phyloP scores from a whole-genome alignment of 306 rosid genomes.

The Ochetophila trinervis region DNA sequence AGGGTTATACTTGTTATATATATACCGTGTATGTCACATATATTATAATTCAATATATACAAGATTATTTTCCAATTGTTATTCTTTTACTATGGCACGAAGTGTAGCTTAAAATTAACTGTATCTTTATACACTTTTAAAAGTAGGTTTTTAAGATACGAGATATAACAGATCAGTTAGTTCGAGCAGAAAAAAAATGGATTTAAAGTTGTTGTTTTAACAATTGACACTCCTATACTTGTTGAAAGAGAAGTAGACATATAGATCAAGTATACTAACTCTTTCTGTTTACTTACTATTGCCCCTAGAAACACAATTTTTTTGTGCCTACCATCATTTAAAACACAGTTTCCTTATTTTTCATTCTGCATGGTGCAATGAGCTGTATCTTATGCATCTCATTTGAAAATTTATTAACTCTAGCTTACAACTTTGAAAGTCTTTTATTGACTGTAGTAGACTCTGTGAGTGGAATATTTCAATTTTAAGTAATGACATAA shows the following conservation, averaged over 20 bases:
- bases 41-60: too few species aligned
- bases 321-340: neutral
- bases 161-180: conserved; percentile 42
- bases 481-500: too few species aligned
- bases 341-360: neutral
- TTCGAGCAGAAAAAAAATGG: conserved; percentile 55
- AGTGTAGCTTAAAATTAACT: neutral
- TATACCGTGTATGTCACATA: too few species aligned
- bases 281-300: neutral
- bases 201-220: conserved; percentile 57
- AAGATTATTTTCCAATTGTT: neutral
- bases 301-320: neutral
- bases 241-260: conserved; percentile 75
- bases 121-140: neutral
- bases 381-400: conserved; percentile 4
- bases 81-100: neutral
- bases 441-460: conserved; percentile 33
- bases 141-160: conserved; percentile 54
- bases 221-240: conserved; percentile 50
- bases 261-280: conserved; percentile 42
- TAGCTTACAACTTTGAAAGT: conserved; percentile 59
- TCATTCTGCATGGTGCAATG: conserved; percentile 6
- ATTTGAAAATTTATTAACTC: conserved; percentile 6
- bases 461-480: conserved; percentile 39
- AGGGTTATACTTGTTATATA: too few species aligned